These are phyloP conservation scores for Astrephomene gubernaculifera DNA, from an alignment of 139 green algal genomes.

Conservation along the genomic window DNA sequence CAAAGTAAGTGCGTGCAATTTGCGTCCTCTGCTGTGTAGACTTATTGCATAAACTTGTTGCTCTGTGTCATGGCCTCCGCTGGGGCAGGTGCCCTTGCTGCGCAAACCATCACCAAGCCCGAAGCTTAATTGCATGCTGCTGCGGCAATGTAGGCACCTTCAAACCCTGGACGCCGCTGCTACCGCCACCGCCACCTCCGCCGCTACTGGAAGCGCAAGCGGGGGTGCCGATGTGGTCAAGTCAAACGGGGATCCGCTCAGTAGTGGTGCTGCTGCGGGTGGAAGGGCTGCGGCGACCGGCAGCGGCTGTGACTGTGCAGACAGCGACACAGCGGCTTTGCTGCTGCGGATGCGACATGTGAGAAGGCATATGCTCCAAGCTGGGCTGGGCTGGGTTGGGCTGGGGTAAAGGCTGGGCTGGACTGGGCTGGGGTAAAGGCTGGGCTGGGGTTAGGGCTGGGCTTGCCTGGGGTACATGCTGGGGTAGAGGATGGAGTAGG, in stretches of 20 bases:
- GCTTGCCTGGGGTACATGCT: neutral
- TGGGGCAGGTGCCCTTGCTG: no score
- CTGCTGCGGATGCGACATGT: conserved; percentile 6
- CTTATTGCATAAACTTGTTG: no score
- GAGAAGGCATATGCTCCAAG: neutral
- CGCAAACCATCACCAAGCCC: no score
- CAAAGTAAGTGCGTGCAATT: neutral
- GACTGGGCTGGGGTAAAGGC: neutral
- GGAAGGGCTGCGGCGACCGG: neutral
- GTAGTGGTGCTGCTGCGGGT: no score
- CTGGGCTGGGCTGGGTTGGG: neutral
- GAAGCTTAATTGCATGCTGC: no score
- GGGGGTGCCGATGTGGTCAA: neutral
- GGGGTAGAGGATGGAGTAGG: neutral
- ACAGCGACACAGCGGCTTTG: conserved; percentile 17
- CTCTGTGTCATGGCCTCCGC: no score
- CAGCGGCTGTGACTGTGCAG: no score
- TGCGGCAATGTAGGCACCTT: neutral
- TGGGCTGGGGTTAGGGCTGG: neutral
- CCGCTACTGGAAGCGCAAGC: neutral
- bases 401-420: neutral
- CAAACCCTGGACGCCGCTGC: neutral
- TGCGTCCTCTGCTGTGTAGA: neutral
- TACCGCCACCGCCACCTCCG: neutral
- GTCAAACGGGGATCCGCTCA: no score